Percentiles rank a stretch among this genome's conserved stretches.
Conservation (phyloP, 2,329 filamentous ascomycete genomes). For the Trichoderma afroharzianum region DNA sequence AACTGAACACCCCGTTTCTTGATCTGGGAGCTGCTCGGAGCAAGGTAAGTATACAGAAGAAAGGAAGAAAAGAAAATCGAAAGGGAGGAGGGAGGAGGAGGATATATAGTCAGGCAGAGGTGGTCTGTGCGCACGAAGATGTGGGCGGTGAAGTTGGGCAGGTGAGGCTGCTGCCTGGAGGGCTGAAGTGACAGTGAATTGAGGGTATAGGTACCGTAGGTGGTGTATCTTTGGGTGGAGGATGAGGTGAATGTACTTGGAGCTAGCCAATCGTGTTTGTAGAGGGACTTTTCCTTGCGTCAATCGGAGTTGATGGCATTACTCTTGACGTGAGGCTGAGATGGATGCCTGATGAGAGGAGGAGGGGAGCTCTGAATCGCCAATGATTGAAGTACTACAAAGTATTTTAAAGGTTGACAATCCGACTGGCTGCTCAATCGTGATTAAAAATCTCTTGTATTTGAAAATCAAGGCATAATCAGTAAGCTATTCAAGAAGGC, state of each 20-base stretch:
- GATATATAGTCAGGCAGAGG: constrained; percentile 12
- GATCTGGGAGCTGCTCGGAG: constrained; percentile 21
- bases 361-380: neutral
- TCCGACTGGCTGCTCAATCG: neutral
- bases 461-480: no score
- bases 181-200: neutral
- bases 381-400: no score
- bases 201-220: neutral
- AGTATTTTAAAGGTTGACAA: neutral
- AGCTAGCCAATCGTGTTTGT: neutral
- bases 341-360: neutral
- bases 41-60: constrained; percentile 52
- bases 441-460: no score
- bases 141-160: constrained; percentile 18
- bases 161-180: neutral
- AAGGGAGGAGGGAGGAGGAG: neutral
- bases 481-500: no score
- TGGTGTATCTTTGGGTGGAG: neutral
- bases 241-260: neutral
- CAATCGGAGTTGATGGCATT: neutral
- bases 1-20: constrained; percentile 13
- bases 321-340: neutral
- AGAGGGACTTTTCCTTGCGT: neutral
- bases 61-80: constrained; percentile 27
- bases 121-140: constrained; percentile 13